Evolutionary conservation across 1,284 basidiomycete species (phyloP).

Genomic region (Takashimella tepidaria): DNA sequence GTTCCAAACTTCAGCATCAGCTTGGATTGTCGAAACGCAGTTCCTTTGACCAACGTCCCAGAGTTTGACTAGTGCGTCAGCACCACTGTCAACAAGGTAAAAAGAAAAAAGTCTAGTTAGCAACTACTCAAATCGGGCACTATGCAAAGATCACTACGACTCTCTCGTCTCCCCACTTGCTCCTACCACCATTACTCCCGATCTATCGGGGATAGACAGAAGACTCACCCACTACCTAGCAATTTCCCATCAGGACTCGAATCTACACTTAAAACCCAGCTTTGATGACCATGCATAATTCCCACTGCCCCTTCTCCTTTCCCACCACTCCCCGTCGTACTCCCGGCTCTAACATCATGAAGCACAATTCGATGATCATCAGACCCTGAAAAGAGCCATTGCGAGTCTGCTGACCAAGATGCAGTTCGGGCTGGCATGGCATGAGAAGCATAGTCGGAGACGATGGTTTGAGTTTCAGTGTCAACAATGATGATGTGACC

Average conservation of each 20-base stretch:
- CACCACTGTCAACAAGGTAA: constrained; percentile 57
- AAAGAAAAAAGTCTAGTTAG: too few species aligned
- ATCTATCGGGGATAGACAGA: too few species aligned
- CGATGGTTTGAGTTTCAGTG: constrained; percentile 59
- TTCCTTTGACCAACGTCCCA: constrained; percentile 77
- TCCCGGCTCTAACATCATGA: constrained; percentile 63
- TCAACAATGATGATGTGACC: constrained; percentile 80
- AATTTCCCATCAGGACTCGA: constrained; percentile 72
- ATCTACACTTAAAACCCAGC: constrained; percentile 75
- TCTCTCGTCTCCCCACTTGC: too few species aligned
- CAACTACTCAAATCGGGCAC: too few species aligned
- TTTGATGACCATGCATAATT: constrained; percentile 72
- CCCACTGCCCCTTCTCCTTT: constrained; percentile 69
- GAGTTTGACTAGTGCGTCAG: constrained; percentile 77
- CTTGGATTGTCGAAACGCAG: constrained; percentile 69
- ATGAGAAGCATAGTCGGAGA: constrained; percentile 70
- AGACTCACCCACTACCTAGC: constrained; percentile 69
- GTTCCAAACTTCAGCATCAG: constrained; percentile 76
- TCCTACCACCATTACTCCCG: too few species aligned
- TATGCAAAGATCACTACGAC: too few species aligned
- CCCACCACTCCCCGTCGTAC: constrained; percentile 29
- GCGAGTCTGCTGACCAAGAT: constrained; percentile 74
- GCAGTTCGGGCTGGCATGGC: constrained; percentile 76
- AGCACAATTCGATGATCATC: constrained; percentile 81
- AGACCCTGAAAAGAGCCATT: constrained; percentile 72